Percentiles rank a stretch among this genome's conserved stretches.
Evolutionary conservation across 176 grass and related monocot species (phyloP).

Genomic region (Hordeum vulgare): MorexV3_pseudomolecules_assembly NC_058522.1:560649717-560650216

Average conservation of each 20-base stretch:
- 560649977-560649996: slow-evolving; percentile 47
- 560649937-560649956: slow-evolving; percentile 72
- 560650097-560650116: slow-evolving; percentile 42
- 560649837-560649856: background rate
- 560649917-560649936: slow-evolving; percentile 58
- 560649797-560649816: background rate
- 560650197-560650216: slow-evolving; percentile 39
- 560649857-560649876: too few species aligned
- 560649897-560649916: slow-evolving; percentile 56
- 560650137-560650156: slow-evolving; percentile 29
- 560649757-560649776: background rate
- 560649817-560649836: background rate
- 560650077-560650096: slow-evolving; percentile 63
- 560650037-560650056: slow-evolving; percentile 41
- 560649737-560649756: background rate
- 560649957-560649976: slow-evolving; percentile 51
- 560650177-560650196: slow-evolving; percentile 53
- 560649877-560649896: background rate
- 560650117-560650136: slow-evolving; percentile 62
- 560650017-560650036: slow-evolving; percentile 50
- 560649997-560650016: slow-evolving; percentile 45
- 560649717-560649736: background rate
- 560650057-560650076: slow-evolving; percentile 40
- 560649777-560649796: background rate
- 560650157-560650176: slow-evolving; percentile 46